A percentile compares a stretch with the other conserved stretches of the same genome.
These are phyloP conservation scores for Salix exigua DNA, from an alignment of 345 rosid species.

Conservation along the genomic window DNA sequence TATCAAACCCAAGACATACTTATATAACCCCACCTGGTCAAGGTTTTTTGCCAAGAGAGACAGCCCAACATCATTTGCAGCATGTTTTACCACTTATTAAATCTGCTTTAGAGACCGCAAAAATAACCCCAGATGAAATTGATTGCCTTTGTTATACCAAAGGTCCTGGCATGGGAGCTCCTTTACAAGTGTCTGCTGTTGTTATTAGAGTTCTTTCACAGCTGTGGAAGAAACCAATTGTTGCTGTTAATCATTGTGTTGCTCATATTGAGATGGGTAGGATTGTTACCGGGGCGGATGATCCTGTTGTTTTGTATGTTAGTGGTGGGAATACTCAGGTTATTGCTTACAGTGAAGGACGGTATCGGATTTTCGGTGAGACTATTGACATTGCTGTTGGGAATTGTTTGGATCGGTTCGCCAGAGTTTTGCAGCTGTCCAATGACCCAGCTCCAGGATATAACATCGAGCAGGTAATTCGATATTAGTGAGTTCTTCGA, in stretches of 20 bases:
- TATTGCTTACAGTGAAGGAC: conserved; percentile 94
- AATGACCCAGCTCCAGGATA: conserved; percentile 99
- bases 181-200: conserved; percentile 69
- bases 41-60: conserved; percentile 92
- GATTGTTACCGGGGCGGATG: conserved; percentile 87
- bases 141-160: conserved; percentile 90
- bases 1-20: conserved; percentile 92
- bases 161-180: conserved; percentile 99
- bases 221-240: conserved; percentile 88
- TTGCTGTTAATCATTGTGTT: conserved; percentile 91
- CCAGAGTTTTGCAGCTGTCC: conserved; percentile 79
- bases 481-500: neutral
- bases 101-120: conserved; percentile 61
- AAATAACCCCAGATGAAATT: conserved; percentile 61
- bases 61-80: conserved; percentile 84
- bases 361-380: conserved; percentile 86
- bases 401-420: conserved; percentile 93
- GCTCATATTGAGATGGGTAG: conserved; percentile 99
- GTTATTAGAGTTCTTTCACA: conserved; percentile 77
- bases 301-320: conserved; percentile 90
- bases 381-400: conserved; percentile 99
- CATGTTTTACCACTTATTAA: conserved; percentile 78
- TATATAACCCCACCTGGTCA: conserved; percentile 96
- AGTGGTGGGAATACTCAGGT: conserved; percentile 99
- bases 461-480: conserved; percentile 86